Evolutionary conservation across 805 yeast genomes (phyloP), one percentile per base, ranked within the genome.

Genomic region (Starmera quercuum): DNA sequence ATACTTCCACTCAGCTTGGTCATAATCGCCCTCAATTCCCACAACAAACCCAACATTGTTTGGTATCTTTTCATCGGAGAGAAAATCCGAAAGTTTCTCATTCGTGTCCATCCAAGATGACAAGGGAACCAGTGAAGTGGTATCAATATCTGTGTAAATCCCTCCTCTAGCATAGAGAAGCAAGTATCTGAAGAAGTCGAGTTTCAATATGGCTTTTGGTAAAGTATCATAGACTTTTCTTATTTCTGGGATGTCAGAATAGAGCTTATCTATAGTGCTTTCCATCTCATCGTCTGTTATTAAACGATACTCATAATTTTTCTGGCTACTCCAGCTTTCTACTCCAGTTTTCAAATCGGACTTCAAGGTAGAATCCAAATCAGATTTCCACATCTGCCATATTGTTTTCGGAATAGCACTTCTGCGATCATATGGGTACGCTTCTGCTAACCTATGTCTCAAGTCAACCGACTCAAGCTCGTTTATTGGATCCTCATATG

Each of bases 61-160:
- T 5, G 47, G 41, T 7, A 12, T 11, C 10, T 8, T 51, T 47
- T 6, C 68, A 66, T 10, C 16, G 37, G 53, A 59, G 7, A 56
- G 49, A 27, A 58, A 44, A 9, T 40, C 61, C 26, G 48, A 33
- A 3, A 56, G 26, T 12, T 16, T 16, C 12, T 17, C 46, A 41
- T 71, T 72, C 26, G 73, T 73, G 18, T 74, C 77, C 32, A 72
- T 68, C 80, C 80, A 73, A 33, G 69, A 65, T 11, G 75, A 76
- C 30, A 73, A 63, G 1, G 78, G 77, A 40, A 67, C 73, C 34
- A 71, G 59, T 17, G 74, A 71, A 37, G 58, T 61, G 2, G 78
- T 73, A 49, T 73, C 80, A 31, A 73, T 70, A 48, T 73, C 79
- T 2, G 78, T 68, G 47, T 73, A 73, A 17, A 71, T 63, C 15